Conservation (phyloP, 768 basidiomycete species). For the Russula griseocarnosa region DNA sequence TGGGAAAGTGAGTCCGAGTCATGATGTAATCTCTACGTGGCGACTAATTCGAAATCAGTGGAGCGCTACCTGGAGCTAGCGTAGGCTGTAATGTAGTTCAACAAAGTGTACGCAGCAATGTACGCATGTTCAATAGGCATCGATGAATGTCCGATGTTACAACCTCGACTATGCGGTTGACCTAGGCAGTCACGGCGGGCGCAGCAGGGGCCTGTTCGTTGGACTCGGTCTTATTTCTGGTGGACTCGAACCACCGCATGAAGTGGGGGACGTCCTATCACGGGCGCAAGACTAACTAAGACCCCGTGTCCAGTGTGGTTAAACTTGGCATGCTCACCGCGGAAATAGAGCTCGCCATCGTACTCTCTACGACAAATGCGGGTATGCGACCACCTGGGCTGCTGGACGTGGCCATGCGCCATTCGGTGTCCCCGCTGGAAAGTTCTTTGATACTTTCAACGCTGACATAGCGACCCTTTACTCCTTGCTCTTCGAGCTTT, state of each 20-base stretch:
- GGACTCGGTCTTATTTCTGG: constrained; percentile 27
- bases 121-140: not conserved
- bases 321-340: constrained; percentile 41
- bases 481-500: constrained; percentile 59
- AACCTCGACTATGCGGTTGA: constrained; percentile 1
- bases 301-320: not conserved
- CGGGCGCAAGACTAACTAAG: not conserved
- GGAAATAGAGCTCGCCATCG: constrained; percentile 60
- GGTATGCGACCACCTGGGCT: constrained; percentile 69
- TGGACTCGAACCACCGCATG: constrained; percentile 56
- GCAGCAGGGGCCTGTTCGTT: not conserved
- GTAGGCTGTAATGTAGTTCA: constrained; percentile 33
- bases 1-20: constrained; percentile 74
- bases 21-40: not conserved
- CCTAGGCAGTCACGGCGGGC: not conserved
- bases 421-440: constrained; percentile 61
- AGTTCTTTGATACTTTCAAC: constrained; percentile 64
- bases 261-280: constrained; percentile 69
- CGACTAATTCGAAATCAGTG: constrained; percentile 43
- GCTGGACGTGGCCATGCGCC: constrained; percentile 78
- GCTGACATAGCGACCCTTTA: constrained; percentile 63
- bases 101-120: not conserved
- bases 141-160: not conserved
- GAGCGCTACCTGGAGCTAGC: constrained; percentile 85
- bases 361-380: constrained; percentile 54